These are phyloP conservation scores for Avena insularis DNA, from an alignment of 176 grass and related monocot species.

Conservation along the genomic window DNA sequence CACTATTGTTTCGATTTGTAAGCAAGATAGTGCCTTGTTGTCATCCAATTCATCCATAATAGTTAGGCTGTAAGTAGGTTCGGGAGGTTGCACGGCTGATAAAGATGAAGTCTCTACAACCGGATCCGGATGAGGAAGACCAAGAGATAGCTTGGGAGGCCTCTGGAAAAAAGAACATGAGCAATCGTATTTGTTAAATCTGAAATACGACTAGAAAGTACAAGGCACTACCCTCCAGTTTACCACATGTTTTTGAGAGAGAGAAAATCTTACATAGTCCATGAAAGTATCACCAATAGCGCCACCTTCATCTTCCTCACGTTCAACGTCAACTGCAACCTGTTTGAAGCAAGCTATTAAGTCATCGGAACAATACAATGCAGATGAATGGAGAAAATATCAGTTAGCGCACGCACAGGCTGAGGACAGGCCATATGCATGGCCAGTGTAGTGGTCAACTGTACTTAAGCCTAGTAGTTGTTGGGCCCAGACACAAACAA, in stretches of 20 bases:
- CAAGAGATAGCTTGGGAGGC: constrained; percentile 82
- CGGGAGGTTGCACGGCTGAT: constrained; percentile 95
- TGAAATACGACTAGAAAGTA: constrained; percentile 19
- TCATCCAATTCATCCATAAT: constrained; percentile 81
- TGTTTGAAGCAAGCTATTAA: constrained; percentile 47
- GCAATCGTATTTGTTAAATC: not conserved
- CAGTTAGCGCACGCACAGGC: not conserved
- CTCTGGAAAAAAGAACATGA: constrained; percentile 55
- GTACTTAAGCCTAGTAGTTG: not conserved
- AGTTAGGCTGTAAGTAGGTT: constrained; percentile 78
- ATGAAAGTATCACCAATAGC: constrained; percentile 85
- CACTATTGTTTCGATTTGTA: constrained; percentile 96
- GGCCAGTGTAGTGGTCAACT: not conserved
- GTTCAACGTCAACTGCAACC: constrained; percentile 92
- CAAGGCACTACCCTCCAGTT: not conserved
- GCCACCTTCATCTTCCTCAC: constrained; percentile 92
- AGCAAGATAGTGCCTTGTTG: constrained; percentile 85
- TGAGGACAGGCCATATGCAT: not conserved
- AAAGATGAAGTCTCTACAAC: constrained; percentile 97
- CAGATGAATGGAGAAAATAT: not conserved
- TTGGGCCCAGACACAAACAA: not conserved
- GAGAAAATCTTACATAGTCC: constrained; percentile 71
- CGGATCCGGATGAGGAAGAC: constrained; percentile 89
- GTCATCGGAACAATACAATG: not conserved
- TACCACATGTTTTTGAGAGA: not conserved